phyloP scores from a whole-genome alignment of 805 yeast species.

The Suhomyces pyralidae region DNA sequence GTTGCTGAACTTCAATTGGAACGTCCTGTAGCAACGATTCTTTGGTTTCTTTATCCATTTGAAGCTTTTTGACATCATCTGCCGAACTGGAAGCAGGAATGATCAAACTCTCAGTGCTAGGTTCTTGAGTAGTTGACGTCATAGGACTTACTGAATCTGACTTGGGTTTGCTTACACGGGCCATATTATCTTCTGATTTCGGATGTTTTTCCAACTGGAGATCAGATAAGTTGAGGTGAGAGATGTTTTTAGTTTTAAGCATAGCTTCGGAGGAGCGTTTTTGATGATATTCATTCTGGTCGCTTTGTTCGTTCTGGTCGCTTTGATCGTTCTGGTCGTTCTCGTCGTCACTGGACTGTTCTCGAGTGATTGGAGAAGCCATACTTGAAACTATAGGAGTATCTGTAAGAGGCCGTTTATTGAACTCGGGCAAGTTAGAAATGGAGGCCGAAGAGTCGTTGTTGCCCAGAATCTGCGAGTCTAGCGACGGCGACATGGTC shows the following conservation, averaged over 20 bases:
- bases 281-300: not conserved
- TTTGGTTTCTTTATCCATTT: slow-evolving; percentile 8
- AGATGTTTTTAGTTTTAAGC: slow-evolving; percentile 33
- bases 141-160: slow-evolving; percentile 22
- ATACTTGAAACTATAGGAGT: slow-evolving; percentile 63
- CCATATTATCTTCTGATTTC: slow-evolving; percentile 1
- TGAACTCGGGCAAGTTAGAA: slow-evolving; percentile 51
- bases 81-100: not conserved
- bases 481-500: slow-evolving; percentile 9
- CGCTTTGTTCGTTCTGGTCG: not conserved
- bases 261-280: slow-evolving; percentile 12
- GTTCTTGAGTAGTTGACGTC: slow-evolving; percentile 6
- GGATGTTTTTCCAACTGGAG: slow-evolving; percentile 14
- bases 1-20: slow-evolving; percentile 32
- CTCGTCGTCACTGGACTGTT: slow-evolving; percentile 31
- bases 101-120: not conserved
- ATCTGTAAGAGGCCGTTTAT: slow-evolving; percentile 70
- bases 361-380: slow-evolving; percentile 48
- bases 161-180: not conserved
- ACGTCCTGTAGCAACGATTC: slow-evolving; percentile 25
- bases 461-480: slow-evolving; percentile 10
- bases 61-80: slow-evolving; percentile 6
- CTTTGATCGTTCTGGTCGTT: slow-evolving; percentile 12
- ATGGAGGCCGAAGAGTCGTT: slow-evolving; percentile 5
- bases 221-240: slow-evolving; percentile 39